Percentiles rank a stretch among this genome's conserved stretches.
These are phyloP conservation scores for Castanospermum australe DNA, from an alignment of 306 rosid species.

Conservation along the genomic window DNA sequence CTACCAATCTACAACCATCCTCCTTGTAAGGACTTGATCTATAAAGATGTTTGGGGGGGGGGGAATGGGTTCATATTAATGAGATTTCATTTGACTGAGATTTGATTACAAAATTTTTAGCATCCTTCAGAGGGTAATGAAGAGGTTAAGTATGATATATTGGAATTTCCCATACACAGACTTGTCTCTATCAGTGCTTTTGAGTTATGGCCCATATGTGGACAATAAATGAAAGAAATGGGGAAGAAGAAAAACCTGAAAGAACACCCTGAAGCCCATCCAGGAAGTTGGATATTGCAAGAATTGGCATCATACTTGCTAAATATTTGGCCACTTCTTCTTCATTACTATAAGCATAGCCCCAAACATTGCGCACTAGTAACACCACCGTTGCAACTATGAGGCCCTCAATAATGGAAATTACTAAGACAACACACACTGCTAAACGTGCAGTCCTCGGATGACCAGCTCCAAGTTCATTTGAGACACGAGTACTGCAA, in stretches of 20 bases:
- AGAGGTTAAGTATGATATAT: background rate
- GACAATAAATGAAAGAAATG: background rate
- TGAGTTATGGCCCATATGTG: background rate
- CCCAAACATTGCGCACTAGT: slow-evolving; percentile 65
- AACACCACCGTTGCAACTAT: slow-evolving; percentile 51
- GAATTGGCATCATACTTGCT: slow-evolving; percentile 66
- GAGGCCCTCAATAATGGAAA: slow-evolving; percentile 28
- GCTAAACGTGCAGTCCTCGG: slow-evolving; percentile 39
- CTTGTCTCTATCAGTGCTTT: background rate
- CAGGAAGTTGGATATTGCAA: slow-evolving; percentile 60
- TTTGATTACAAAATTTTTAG: background rate
- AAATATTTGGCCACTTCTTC: slow-evolving; percentile 58
- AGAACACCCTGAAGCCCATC: slow-evolving; percentile 81
- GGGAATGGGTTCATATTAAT: background rate
- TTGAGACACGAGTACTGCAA: slow-evolving; percentile 53
- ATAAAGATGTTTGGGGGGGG: background rate
- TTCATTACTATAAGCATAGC: slow-evolving; percentile 65
- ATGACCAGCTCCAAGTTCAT: slow-evolving; percentile 45
- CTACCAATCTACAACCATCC: background rate
- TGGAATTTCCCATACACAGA: background rate
- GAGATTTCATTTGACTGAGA: background rate
- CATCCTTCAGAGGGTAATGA: background rate
- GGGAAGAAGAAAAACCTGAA: slow-evolving; percentile 46
- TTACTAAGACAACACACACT: slow-evolving; percentile 27
- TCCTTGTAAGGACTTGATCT: background rate